Percentiles rank a stretch among this genome's conserved stretches.
These are phyloP conservation scores for Phaeolepiota aurea DNA, from an alignment of 768 basidiomycete genomes.

Conservation along the genomic window DNA sequence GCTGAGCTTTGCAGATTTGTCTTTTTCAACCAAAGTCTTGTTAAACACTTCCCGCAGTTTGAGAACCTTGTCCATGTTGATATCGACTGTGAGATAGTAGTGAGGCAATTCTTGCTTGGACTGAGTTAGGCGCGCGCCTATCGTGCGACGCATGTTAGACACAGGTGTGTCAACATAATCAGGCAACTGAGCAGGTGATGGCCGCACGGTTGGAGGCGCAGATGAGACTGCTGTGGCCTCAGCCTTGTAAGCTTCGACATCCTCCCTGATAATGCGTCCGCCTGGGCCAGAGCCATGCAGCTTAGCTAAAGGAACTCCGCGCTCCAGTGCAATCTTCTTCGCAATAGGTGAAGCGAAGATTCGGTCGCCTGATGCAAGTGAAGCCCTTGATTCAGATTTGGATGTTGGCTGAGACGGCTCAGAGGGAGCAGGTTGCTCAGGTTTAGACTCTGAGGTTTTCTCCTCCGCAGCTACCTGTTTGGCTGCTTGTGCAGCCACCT, in stretches of 20 bases:
- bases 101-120: conserved; percentile 95
- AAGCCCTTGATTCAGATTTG: conserved; percentile 33
- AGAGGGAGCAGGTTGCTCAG: conserved; percentile 21
- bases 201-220: conserved; percentile 29
- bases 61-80: conserved; percentile 93
- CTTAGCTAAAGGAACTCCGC: conserved; percentile 82
- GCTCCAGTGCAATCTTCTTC: conserved; percentile 93
- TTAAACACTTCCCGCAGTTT: conserved; percentile 97
- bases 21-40: conserved; percentile 75
- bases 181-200: conserved; percentile 40
- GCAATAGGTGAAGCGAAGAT: conserved; percentile 95
- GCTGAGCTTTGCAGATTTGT: conserved; percentile 87
- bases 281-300: conserved; percentile 91
- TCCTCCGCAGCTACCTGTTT: conserved; percentile 26
- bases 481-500: conserved; percentile 58
- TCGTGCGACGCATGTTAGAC: conserved; percentile 91
- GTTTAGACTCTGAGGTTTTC: conserved; percentile 24
- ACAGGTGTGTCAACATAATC: conserved; percentile 89
- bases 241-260: conserved; percentile 86
- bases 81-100: conserved; percentile 91
- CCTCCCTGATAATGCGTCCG: conserved; percentile 90
- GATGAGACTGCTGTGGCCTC: conserved; percentile 34
- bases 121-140: conserved; percentile 84
- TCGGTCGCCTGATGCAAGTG: conserved; percentile 61
- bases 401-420: conserved; percentile 20